A percentile compares a stretch with the other conserved stretches of the same genome.
phyloP scores from a whole-genome alignment of 1,284 basidiomycete genomes.

The Schizophyllum commune region DNA sequence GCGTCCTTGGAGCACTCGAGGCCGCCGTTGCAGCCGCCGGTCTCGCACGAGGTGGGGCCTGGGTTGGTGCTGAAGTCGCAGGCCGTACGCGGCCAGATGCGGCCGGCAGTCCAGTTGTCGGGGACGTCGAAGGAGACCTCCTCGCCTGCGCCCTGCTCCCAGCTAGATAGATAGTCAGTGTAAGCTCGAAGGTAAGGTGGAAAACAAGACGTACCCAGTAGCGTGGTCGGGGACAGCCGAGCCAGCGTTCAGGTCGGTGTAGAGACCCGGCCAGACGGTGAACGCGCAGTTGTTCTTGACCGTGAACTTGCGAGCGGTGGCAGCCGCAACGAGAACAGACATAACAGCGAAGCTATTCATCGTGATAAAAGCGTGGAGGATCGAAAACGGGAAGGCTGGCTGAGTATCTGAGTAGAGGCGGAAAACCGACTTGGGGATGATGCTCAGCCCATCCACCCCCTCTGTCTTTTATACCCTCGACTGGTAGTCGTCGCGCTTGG shows the following conservation, averaged over 20 bases:
- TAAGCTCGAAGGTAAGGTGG: neutral
- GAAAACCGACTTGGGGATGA: neutral
- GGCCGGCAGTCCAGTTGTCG: conserved; percentile 5
- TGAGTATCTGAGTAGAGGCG: neutral
- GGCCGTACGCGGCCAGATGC: conserved; percentile 2
- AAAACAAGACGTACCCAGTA: conserved; percentile 4
- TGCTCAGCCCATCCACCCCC: neutral
- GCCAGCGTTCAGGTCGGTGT: conserved; percentile 2
- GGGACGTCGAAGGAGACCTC: conserved; percentile 1
- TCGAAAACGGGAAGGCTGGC: neutral
- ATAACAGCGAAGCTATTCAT: neutral
- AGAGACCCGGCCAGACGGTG: conserved; percentile 2
- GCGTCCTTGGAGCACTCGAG: neutral
- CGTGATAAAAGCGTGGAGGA: neutral
- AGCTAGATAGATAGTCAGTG: conserved; percentile 5
- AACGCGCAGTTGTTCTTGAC: conserved; percentile 6
- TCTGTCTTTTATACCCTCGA: neutral
- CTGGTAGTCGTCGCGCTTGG: neutral
- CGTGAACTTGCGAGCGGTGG: conserved; percentile 4
- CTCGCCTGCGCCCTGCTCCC: conserved; percentile 2
- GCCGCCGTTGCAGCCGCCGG: conserved; percentile 6
- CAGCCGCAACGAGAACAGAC: conserved; percentile 1
- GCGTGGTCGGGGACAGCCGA: conserved; percentile 2
- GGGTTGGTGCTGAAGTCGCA: conserved; percentile 8
- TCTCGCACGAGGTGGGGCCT: neutral